Percentiles rank a stretch among this genome's conserved stretches.
These are phyloP conservation scores for Pyricularia pennisetigena DNA, from an alignment of 2,329 filamentous ascomycete species.

Conservation along the genomic window DNA sequence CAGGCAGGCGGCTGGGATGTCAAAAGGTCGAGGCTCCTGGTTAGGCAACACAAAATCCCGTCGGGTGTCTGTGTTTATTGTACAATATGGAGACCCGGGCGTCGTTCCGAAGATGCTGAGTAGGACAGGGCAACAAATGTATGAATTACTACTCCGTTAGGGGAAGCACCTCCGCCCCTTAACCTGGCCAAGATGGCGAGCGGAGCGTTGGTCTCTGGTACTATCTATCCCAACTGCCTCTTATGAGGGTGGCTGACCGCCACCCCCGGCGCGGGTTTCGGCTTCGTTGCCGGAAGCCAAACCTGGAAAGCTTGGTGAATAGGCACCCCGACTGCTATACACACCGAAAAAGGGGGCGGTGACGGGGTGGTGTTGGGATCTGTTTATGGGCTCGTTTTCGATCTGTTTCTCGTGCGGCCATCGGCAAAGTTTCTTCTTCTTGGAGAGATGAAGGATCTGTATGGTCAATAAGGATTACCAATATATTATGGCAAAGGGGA, in stretches of 20 bases:
- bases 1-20: no score
- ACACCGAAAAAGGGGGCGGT: neutral
- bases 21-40: neutral
- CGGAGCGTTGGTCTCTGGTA: neutral
- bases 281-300: neutral
- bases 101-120: neutral
- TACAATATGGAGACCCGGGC: neutral
- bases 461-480: neutral
- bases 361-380: neutral
- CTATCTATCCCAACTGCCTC: neutral
- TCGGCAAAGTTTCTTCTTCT: neutral
- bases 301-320: neutral
- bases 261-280: neutral
- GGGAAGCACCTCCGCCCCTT: no score
- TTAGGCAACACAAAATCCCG: neutral
- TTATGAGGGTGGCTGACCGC: neutral
- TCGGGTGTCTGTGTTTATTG: neutral
- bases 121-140: neutral
- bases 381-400: neutral
- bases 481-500: neutral
- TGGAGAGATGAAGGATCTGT: neutral
- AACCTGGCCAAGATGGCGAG: neutral
- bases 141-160: no score
- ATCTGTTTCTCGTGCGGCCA: neutral
- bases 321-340: neutral